A percentile compares a stretch with the other conserved stretches of the same genome.
Conservation (phyloP, 139 green algal species). For the Coelastrella sp. region DNA sequence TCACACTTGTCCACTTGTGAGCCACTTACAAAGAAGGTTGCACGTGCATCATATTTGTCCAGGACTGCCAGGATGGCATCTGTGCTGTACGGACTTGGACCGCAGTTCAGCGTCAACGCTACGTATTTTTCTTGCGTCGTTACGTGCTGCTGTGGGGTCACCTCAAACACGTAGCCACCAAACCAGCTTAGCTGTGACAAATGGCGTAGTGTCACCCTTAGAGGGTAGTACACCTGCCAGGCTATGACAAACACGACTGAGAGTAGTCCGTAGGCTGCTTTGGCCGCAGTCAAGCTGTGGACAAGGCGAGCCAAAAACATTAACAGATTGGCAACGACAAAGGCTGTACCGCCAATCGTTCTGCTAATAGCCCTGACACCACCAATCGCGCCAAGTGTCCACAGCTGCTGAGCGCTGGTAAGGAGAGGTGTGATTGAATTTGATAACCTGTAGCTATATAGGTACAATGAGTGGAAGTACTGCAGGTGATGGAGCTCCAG, state of each 20-base stretch:
- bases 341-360: no score
- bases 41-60: not conserved
- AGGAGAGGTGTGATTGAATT: not conserved
- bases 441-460: no score
- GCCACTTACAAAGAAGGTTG: constrained; percentile 41
- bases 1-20: constrained; percentile 26
- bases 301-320: no score
- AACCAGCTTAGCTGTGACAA: not conserved
- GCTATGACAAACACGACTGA: not conserved
- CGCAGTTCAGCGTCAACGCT: constrained; percentile 33
- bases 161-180: not conserved
- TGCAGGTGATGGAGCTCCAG: no score
- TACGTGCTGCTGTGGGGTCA: not conserved
- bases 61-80: not conserved
- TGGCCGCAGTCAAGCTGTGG: not conserved
- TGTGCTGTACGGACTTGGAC: constrained; percentile 4
- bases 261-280: not conserved
- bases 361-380: not conserved
- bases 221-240: constrained; percentile 24
- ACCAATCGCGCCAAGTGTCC: not conserved
- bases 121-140: not conserved
- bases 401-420: not conserved
- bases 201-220: not conserved
- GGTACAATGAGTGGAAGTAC: no score
- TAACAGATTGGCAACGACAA: no score